Conservation (phyloP, 441 rosid species). For the Manihot esculenta region DNA sequence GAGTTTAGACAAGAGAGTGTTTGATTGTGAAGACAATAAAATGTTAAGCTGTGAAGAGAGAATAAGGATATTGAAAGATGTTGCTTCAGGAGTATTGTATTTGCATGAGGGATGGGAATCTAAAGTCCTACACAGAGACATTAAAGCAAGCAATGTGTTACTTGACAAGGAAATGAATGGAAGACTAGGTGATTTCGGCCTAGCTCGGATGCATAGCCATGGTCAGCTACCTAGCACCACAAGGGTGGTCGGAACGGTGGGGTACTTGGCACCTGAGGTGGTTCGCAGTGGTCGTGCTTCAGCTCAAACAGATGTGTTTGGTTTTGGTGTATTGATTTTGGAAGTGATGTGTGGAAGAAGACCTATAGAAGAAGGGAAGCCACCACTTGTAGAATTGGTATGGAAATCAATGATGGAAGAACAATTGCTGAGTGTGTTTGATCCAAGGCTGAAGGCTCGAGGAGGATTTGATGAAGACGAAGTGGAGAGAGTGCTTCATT, state of each 20-base stretch:
- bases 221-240: conserved; percentile 57
- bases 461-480: conserved; percentile 39
- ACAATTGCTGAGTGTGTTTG: conserved; percentile 36
- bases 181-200: conserved; percentile 66
- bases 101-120: conserved; percentile 85
- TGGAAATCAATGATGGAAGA: conserved; percentile 54
- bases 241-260: conserved; percentile 66
- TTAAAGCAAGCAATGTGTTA: conserved; percentile 78
- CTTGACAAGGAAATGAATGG: conserved; percentile 75
- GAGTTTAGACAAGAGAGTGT: conserved; percentile 57
- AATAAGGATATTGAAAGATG: conserved; percentile 54
- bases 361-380: conserved; percentile 66
- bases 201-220: conserved; percentile 67
- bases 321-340: conserved; percentile 58
- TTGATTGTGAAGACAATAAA: conserved; percentile 36
- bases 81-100: conserved; percentile 60
- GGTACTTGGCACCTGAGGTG: conserved; percentile 77
- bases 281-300: conserved; percentile 62
- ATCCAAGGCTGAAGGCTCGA: conserved; percentile 33
- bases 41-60: conserved; percentile 49
- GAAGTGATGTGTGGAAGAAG: conserved; percentile 83
- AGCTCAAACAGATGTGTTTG: conserved; percentile 57
- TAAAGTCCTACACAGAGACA: conserved; percentile 67
- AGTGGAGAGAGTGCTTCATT: conserved; percentile 49
- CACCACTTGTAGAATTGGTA: conserved; percentile 50